Conservation (phyloP, 176 grass and related monocot species). For the Oryza rufipogon region DNA sequence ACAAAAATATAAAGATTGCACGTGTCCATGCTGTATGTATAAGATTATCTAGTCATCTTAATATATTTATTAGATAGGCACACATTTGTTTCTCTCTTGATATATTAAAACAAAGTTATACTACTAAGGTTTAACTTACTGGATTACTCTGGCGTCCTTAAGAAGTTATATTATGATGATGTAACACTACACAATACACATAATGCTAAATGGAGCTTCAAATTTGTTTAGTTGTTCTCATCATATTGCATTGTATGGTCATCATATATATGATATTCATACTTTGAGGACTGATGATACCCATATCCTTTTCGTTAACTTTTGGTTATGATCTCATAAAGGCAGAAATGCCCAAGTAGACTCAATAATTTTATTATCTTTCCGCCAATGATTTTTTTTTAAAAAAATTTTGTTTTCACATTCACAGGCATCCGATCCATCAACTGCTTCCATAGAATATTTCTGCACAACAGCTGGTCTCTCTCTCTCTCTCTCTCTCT, state of each 20-base stretch:
- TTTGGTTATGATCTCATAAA: neutral
- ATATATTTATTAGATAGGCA: conserved; percentile 21
- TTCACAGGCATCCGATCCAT: conserved; percentile 79
- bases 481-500: conserved; percentile 9
- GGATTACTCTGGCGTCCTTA: neutral
- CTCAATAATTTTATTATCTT: neutral
- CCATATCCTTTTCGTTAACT: neutral
- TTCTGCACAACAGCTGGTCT: conserved; percentile 80
- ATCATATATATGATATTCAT: neutral
- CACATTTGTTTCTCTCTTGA: conserved; percentile 18
- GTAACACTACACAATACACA: conserved; percentile 11
- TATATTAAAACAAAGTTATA: neutral
- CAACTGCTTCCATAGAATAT: conserved; percentile 94
- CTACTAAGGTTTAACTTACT: conserved; percentile 2
- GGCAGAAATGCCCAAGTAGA: neutral
- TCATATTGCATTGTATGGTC: neutral
- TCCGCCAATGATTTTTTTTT: neutral
- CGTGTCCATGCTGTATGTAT: conserved; percentile 81
- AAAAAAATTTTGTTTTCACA: neutral
- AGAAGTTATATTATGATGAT: neutral
- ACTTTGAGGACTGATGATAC: neutral
- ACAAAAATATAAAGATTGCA: conserved; percentile 94
- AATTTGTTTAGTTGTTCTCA: neutral
- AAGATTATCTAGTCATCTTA: conserved; percentile 27
- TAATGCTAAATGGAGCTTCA: neutral